Evolutionary conservation across 371 early-diverging fungal genomes (phyloP).

Genomic region (Smittium mucronatum): DNA sequence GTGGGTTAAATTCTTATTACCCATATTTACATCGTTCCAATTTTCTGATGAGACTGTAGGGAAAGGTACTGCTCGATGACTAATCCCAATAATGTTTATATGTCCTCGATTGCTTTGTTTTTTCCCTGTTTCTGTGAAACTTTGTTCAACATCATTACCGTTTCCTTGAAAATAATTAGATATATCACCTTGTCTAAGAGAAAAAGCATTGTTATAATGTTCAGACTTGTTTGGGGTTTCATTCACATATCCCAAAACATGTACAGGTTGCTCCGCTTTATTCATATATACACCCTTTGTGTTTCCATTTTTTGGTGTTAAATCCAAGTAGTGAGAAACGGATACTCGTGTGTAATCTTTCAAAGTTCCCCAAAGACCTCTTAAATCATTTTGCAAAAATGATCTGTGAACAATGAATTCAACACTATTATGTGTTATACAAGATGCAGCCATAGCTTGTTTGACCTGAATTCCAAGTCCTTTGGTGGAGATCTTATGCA

Average conservation of each 20-base stretch:
- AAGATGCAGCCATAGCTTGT: slow-evolving; percentile 26
- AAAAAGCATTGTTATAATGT: neutral
- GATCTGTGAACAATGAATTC: slow-evolving; percentile 26
- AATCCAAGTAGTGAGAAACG: slow-evolving; percentile 7
- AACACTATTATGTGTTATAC: slow-evolving; percentile 12
- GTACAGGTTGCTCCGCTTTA: neutral
- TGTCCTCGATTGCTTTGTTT: no score
- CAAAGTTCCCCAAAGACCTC: slow-evolving; percentile 18
- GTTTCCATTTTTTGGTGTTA: neutral
- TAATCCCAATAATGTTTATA: neutral
- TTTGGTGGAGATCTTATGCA: slow-evolving; percentile 13
- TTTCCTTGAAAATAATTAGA: no score
- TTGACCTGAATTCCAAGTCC: slow-evolving; percentile 19
- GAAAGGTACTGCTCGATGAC: neutral
- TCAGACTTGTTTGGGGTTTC: no score
- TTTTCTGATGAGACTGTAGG: neutral
- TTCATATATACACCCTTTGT: neutral
- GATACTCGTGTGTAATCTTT: neutral
- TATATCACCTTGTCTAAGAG: neutral
- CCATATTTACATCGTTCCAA: no score
- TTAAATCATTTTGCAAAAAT: slow-evolving; percentile 27
- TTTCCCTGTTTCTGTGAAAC: no score
- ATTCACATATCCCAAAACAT: no score
- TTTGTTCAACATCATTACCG: no score
- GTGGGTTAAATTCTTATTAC: neutral